Conservation (phyloP, 495 filamentous ascomycete species). For the Trichoderma gamsii region DNA sequence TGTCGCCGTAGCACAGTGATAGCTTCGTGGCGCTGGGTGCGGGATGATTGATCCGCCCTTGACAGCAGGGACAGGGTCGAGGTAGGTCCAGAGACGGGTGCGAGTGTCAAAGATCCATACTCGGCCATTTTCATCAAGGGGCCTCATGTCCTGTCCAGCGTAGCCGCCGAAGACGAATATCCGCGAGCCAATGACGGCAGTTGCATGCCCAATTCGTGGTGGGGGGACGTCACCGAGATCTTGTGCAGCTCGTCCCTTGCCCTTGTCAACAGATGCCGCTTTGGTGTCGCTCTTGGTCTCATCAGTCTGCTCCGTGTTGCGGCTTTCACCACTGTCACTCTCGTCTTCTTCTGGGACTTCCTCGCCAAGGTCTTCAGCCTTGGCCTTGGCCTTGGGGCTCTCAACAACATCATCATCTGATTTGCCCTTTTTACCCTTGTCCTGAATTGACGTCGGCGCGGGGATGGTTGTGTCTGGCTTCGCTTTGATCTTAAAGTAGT, state of each 20-base stretch:
- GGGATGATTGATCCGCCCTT: slow-evolving; percentile 21
- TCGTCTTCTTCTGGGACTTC: slow-evolving; percentile 16
- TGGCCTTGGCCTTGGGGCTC: slow-evolving; percentile 30
- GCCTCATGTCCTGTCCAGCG: slow-evolving; percentile 35
- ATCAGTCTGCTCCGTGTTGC: not conserved
- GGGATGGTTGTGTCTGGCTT: slow-evolving; percentile 22
- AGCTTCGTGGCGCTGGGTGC: slow-evolving; percentile 36
- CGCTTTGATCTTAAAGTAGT: slow-evolving; percentile 52
- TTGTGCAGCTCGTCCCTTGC: slow-evolving; percentile 21
- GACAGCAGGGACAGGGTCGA: slow-evolving; percentile 41
- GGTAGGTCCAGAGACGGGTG: slow-evolving; percentile 48
- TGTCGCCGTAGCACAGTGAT: slow-evolving; percentile 43
- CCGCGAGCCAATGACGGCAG: slow-evolving; percentile 50
- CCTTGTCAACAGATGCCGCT: slow-evolving; percentile 24
- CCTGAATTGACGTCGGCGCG: slow-evolving; percentile 20
- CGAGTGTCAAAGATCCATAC: slow-evolving; percentile 62
- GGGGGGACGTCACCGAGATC: slow-evolving; percentile 36
- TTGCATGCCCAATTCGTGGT: slow-evolving; percentile 51
- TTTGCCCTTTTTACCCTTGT: slow-evolving; percentile 5
- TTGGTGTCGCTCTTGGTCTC: slow-evolving; percentile 6
- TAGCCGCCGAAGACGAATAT: slow-evolving; percentile 63
- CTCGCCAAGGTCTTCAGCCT: slow-evolving; percentile 33
- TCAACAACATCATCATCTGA: not conserved
- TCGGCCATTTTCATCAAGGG: slow-evolving; percentile 55
- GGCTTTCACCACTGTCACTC: slow-evolving; percentile 16